Conservation (phyloP, 1,284 basidiomycete species). For the Phlebopus sp. region DNA sequence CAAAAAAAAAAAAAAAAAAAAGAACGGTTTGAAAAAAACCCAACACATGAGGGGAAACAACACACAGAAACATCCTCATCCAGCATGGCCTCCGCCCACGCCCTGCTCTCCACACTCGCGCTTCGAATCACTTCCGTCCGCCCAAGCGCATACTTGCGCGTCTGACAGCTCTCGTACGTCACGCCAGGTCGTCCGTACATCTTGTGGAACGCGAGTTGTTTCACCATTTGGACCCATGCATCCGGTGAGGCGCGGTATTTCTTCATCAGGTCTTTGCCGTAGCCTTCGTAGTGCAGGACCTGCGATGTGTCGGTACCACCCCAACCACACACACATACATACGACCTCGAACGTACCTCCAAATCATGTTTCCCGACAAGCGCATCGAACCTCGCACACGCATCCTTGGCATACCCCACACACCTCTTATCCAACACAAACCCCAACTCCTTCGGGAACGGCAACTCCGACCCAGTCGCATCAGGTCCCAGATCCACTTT, state of each 20-base stretch:
- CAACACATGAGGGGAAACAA: no score
- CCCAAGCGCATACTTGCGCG: constrained; percentile 88
- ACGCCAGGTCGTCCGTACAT: constrained; percentile 78
- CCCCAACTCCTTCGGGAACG: constrained; percentile 62
- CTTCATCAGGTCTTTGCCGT: constrained; percentile 91
- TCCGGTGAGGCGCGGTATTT: constrained; percentile 89
- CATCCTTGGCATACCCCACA: constrained; percentile 49
- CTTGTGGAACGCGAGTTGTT: constrained; percentile 94
- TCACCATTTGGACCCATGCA: constrained; percentile 92
- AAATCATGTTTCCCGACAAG: constrained; percentile 83
- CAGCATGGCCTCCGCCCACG: constrained; percentile 89
- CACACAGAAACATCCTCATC: constrained; percentile 53
- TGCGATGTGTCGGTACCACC: no score
- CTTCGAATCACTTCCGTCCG: constrained; percentile 94
- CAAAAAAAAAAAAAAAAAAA: constrained; percentile 10
- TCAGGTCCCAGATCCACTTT: constrained; percentile 72
- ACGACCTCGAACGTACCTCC: constrained; percentile 66
- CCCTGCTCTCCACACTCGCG: constrained; percentile 80
- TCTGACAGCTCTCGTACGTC: constrained; percentile 94
- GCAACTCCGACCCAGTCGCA: constrained; percentile 46
- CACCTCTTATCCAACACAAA: constrained; percentile 72
- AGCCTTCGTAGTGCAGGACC: constrained; percentile 87
- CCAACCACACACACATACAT: no score
- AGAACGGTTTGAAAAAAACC: no score
- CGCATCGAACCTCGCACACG: constrained; percentile 70